Base-by-base conservation (phyloP, 2,329 filamentous ascomycete species). In the Amauroascus verrucosus region DNA sequence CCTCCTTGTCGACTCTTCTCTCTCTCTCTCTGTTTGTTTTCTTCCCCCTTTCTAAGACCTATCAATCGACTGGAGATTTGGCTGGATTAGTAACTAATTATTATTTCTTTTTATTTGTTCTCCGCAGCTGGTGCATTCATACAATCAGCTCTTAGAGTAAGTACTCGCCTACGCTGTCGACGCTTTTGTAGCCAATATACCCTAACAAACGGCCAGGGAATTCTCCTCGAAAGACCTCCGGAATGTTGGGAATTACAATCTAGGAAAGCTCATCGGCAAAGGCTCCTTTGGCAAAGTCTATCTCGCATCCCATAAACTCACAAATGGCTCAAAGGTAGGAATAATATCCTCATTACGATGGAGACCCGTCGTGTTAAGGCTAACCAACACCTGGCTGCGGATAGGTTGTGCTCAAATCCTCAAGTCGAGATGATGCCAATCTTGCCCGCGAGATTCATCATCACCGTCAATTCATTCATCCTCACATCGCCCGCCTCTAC, bases 211-310 rank as follows among this genome's bases (percentile, higher is more conserved):
- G 24, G n/a, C 55, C 69, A 96, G 88, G 75, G 91, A 97, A 73
- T 98, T 98, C 75, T 85, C 88, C 56, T 88, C 87, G 62, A 86
- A 85, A 67, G 91, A 98, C 60, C 81, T 98, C 61, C 85, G 86
- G 64, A 88, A 84, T 52, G 93, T 98, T 57, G 93, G 93, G 62
- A 97, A 96, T 74, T 98, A 98, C 71, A 84, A 84, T 33, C 79
- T 98, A 54, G 93, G 93, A 44, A 84, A 84, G 56, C 77, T 98
- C 55, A 95, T 98, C 67, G 93, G 93, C 61, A 98, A 97, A 68
- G 93, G 93, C 54, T 96, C 90, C 59, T 98, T 98, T 71, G 93
- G 93, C 64, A 97, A 96, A 73, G 93, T 98, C 64, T 98, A 98
- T 70, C 78, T 98, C 55, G 93, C 91, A 55, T 83, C 84, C 44